phyloP scores from a whole-genome alignment of 805 yeast species.

The Hanseniaspora pseudoguilliermondii region DNA sequence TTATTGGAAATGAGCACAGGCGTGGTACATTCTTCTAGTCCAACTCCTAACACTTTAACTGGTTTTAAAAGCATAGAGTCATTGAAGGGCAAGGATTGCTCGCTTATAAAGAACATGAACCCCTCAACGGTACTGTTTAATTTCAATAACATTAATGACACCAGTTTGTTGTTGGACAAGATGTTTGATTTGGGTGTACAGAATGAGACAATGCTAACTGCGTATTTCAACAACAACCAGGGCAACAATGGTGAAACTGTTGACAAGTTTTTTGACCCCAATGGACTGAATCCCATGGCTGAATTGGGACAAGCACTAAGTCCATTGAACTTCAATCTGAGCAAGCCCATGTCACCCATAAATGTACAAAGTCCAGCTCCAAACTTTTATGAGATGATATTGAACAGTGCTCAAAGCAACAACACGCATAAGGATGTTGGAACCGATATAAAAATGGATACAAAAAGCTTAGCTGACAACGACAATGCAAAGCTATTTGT shows the following conservation, averaged over 20 bases:
- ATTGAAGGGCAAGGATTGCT: background rate
- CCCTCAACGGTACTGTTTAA: conserved; percentile 11
- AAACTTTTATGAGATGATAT: background rate
- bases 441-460: background rate
- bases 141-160: conserved; percentile 10
- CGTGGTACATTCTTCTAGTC: background rate
- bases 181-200: conserved; percentile 13
- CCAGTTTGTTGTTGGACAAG: conserved; percentile 10
- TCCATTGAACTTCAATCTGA: background rate
- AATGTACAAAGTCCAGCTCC: background rate
- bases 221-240: conserved; percentile 7
- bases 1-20: conserved; percentile 6
- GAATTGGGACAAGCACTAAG: background rate
- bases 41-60: background rate
- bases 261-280: background rate
- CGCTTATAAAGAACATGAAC: conserved; percentile 9
- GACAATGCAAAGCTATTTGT: background rate
- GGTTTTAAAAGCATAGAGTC: background rate
- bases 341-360: background rate
- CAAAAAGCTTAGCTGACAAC: background rate
- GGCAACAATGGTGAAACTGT: background rate
- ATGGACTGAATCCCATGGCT: background rate
- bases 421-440: background rate
- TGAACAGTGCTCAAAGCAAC: conserved; percentile 1
- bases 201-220: conserved; percentile 7